A percentile compares a stretch with the other conserved stretches of the same genome.
Evolutionary conservation across 441 rosid species (phyloP).

Genomic region (Pelargonium fulgidum): DNA sequence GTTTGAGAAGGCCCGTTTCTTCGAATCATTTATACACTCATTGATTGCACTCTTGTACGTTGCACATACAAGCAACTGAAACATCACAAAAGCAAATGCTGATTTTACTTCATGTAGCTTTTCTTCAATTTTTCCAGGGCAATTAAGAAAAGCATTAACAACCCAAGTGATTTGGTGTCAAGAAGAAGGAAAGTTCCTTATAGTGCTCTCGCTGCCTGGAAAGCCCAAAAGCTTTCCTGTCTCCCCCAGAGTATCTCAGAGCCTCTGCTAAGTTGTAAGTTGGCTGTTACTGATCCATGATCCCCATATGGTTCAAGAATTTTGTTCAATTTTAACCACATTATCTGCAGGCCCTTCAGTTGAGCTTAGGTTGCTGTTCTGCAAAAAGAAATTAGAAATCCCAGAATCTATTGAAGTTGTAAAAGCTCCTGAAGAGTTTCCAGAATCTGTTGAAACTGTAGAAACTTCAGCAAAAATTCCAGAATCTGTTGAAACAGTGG

Average conservation of each 20-base stretch:
- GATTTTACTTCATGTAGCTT: background rate
- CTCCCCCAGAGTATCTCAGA: slow-evolving; percentile 36
- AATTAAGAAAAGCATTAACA: slow-evolving; percentile 43
- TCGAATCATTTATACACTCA: background rate
- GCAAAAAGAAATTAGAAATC: slow-evolving; percentile 22
- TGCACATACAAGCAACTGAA: background rate
- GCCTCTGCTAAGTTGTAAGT: slow-evolving; percentile 66
- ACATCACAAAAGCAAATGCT: background rate
- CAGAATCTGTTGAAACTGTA: slow-evolving; percentile 11
- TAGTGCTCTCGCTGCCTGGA: slow-evolving; percentile 42
- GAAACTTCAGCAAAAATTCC: slow-evolving; percentile 28
- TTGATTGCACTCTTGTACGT: background rate
- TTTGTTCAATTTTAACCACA: slow-evolving; percentile 22
- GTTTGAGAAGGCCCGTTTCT: background rate
- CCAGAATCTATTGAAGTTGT: slow-evolving; percentile 21
- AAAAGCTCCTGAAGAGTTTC: slow-evolving; percentile 13
- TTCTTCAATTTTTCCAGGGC: slow-evolving; percentile 38
- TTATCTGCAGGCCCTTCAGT: slow-evolving; percentile 36
- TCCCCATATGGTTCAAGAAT: slow-evolving; percentile 3
- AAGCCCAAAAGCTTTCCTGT: slow-evolving; percentile 31
- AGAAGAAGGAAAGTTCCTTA: slow-evolving; percentile 45
- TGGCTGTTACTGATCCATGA: slow-evolving; percentile 5
- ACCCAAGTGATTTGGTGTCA: slow-evolving; percentile 54
- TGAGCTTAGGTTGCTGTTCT: slow-evolving; percentile 37
- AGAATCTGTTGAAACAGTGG: slow-evolving; percentile 20